Evolutionary conservation across 768 basidiomycete genomes (phyloP), one percentile per base, ranked within the genome.

Genomic region (Trichaptum fuscoviolaceum): DNA sequence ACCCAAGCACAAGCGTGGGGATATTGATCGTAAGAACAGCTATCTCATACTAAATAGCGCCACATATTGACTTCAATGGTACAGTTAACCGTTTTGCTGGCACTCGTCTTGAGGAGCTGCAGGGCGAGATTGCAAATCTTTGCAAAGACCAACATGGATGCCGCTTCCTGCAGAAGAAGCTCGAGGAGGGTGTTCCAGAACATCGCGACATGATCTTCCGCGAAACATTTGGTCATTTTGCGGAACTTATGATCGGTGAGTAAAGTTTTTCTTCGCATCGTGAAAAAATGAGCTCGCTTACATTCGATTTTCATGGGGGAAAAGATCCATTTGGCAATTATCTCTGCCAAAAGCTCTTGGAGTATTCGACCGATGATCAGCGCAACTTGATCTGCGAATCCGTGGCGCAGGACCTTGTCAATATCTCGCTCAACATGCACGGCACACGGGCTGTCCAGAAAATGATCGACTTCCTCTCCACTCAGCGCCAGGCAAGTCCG

Each of bases 71-170:
- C 25, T 15, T 61, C 12, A 9, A 25, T 5, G 3, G 3, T 25
- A 0, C 64, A 95, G 95, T 96, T 78, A 99, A 99, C 80, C 90
- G 97, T 6, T 99, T 98, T 75, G 90, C 96, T 34, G 96, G 96
- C 7, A 96, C 95, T 34, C 89, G 95, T 58, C 82, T 99, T 64
- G 97, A 99, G 74, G 97, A 99, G 73, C 80, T 99, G 25, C 90
- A 92, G 70, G 96, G 96, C 67, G 96, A 99, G 77, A 96, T 99
- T 67, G 88, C 95, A 17, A 82, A 87, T 0, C 79, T 99, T 20
- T 99, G 97, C 86, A 99, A 99, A 76, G 97, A 99, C 77, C 97
- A 99, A 77, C 96, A 99, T 77, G 97, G 97, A 1, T 99, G 97
- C 74, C 87, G 97, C 36, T 99, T 98, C 75, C 80, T 99, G 66